Evolutionary conservation across 306 rosid species (phyloP), one percentile per base, ranked within the genome.

Genomic region (Lupinus albus): DNA sequence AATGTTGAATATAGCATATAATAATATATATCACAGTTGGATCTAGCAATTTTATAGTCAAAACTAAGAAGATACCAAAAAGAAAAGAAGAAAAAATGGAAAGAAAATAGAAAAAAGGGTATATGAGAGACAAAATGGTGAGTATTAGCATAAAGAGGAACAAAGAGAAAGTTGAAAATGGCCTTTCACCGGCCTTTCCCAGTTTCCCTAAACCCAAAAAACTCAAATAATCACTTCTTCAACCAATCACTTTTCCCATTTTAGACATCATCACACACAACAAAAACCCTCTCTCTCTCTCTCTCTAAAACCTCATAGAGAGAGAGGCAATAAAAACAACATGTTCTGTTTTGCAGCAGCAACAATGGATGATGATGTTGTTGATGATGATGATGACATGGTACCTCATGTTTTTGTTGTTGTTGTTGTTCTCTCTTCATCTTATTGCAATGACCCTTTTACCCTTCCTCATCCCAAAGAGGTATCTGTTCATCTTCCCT

Each of bases 161-260:
- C 75, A 73, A 59, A 86, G 77, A 70, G 84, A 91, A 66, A 82
- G 82, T 82, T 85, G 91, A 88, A 86, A 88, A 82, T 73, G 89
- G 85, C 87, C 62, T 81, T 83, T 88, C 82, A 86, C 87, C 84
- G 80, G 83, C 84, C 85, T 64, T 66, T n/a, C n/a, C n/a, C n/a
- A n/a, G n/a, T n/a, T 25, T 25, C 76, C 79, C 81, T 33, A 68
- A 77, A 84, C 72, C 84, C 86, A 73, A 73, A 81, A 10, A 25
- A 60, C 74, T 64, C 49, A 70, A 17, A 75, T 77, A 42, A 85
- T 73, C 42, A 57, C 73, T 56, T 12, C 79, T 50, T 72, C 79
- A 46, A 81, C 88, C 90, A 84, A 80, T 81, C 72, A 68, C 47
- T 57, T 18, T 71, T 66, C 11, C 79, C 77, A 59, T 77, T 71